Conservation (phyloP, 176 grass and related monocot species). For the Bromus sterilis region DNA sequence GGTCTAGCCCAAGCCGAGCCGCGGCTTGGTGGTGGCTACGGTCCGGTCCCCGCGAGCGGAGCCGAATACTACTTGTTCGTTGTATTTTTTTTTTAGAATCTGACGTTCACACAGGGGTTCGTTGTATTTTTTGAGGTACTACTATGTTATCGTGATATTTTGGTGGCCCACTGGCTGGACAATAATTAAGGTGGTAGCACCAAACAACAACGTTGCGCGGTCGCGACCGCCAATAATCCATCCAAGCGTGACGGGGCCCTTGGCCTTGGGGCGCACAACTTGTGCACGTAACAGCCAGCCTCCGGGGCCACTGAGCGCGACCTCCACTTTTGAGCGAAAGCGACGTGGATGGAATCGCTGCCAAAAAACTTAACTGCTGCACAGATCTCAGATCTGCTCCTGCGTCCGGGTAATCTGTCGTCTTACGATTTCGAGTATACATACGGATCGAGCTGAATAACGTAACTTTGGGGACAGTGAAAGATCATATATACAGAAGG, state of each 20-base stretch:
- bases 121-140: too few relatives aligned
- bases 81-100: neutral
- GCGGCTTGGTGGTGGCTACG: too few relatives aligned
- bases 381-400: constrained; percentile 33
- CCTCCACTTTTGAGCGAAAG: constrained; percentile 31
- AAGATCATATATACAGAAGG: neutral
- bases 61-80: too few relatives aligned
- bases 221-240: neutral
- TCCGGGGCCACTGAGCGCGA: neutral
- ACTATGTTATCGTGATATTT: neutral
- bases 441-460: neutral
- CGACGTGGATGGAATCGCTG: constrained; percentile 10
- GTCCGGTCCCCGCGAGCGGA: neutral
- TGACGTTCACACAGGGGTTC: too few relatives aligned
- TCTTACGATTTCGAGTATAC: neutral
- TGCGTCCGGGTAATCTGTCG: neutral
- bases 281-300: neutral
- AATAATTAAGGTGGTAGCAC: neutral
- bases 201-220: neutral
- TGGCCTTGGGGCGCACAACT: neutral
- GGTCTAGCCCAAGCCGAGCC: neutral
- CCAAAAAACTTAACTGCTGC: neutral
- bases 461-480: neutral
- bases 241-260: neutral
- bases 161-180: neutral